A percentile compares a stretch with the other conserved stretches of the same genome.
Conservation (phyloP, 352 stramenopile genomes). For the Peronospora farinosa region DNA sequence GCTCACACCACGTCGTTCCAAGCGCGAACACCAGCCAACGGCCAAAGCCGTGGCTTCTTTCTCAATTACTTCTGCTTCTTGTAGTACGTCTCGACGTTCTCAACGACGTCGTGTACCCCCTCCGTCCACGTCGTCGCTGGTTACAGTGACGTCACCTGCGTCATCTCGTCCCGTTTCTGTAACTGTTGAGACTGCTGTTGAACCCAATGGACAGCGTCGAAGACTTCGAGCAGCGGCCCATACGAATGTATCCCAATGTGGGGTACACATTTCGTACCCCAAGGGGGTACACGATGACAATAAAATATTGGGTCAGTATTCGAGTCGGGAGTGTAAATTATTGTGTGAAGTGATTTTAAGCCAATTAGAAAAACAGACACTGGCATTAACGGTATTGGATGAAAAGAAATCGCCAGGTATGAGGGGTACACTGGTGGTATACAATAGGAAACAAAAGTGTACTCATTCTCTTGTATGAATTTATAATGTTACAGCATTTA, state of each 20-base stretch:
- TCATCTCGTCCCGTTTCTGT: conserved; percentile 3
- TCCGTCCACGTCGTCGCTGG: conserved; percentile 12
- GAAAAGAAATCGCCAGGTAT: conserved; percentile 35
- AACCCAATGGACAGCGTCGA: conserved; percentile 11
- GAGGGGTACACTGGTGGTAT: background rate
- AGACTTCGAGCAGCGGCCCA: conserved; percentile 12
- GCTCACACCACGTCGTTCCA: conserved; percentile 26
- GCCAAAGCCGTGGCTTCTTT: conserved; percentile 11
- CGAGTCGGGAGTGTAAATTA: conserved; percentile 40
- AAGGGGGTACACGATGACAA: conserved; percentile 13
- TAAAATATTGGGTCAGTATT: conserved; percentile 43
- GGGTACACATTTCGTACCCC: background rate
- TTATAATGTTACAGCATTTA: conserved; percentile 24
- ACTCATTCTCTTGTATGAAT: conserved; percentile 1
- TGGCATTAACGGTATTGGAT: conserved; percentile 35
- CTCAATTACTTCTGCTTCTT: background rate
- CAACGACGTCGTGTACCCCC: conserved; percentile 19
- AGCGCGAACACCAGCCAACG: conserved; percentile 29
- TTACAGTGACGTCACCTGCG: conserved; percentile 2
- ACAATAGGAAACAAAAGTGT: conserved; percentile 4
- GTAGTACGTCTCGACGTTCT: conserved; percentile 14
- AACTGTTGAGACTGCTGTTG: conserved; percentile 1
- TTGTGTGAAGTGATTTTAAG: conserved; percentile 51
- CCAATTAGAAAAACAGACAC: conserved; percentile 49
- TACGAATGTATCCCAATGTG: no score